These are phyloP conservation scores for Dothideomycetes sp. DNA, from an alignment of 2,329 filamentous ascomycete genomes.

Conservation along the genomic window DNA sequence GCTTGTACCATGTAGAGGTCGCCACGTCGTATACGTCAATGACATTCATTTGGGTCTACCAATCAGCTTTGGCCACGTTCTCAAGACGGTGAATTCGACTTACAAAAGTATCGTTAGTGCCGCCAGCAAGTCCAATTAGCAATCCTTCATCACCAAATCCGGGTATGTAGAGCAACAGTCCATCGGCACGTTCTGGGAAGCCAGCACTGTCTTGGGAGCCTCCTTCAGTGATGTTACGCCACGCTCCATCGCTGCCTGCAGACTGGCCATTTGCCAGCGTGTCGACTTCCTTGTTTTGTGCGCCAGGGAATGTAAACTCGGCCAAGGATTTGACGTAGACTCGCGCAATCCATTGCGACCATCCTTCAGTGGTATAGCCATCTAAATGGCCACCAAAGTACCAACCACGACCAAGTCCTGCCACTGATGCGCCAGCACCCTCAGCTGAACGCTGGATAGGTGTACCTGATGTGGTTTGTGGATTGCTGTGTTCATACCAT, in stretches of 20 bases:
- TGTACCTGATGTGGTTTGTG: conserved; percentile 54
- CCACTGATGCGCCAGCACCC: conserved; percentile 62
- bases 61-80: neutral
- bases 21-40: conserved; percentile 77
- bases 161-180: conserved; percentile 64
- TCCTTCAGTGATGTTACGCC: conserved; percentile 65
- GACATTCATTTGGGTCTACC: conserved; percentile 56
- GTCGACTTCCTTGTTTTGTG: conserved; percentile 53
- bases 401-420: conserved; percentile 61
- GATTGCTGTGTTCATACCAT: conserved; percentile 56
- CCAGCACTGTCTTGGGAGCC: conserved; percentile 56
- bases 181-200: conserved; percentile 67
- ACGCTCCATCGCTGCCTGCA: conserved; percentile 54
- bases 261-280: conserved; percentile 44
- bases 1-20: conserved; percentile 61
- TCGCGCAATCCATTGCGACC: conserved; percentile 55
- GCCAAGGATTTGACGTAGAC: conserved; percentile 66
- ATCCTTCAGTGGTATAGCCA: conserved; percentile 52
- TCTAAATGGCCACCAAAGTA: conserved; percentile 75
- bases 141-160: conserved; percentile 68
- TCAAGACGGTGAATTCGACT: conserved; percentile 20
- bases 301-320: conserved; percentile 67
- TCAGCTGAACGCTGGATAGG: conserved; percentile 62
- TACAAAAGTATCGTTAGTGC: conserved; percentile 57
- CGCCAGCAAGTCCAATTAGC: conserved; percentile 68